Conservation (phyloP, 2,329 filamentous ascomycete genomes). For the Claviceps purpurea region DNA sequence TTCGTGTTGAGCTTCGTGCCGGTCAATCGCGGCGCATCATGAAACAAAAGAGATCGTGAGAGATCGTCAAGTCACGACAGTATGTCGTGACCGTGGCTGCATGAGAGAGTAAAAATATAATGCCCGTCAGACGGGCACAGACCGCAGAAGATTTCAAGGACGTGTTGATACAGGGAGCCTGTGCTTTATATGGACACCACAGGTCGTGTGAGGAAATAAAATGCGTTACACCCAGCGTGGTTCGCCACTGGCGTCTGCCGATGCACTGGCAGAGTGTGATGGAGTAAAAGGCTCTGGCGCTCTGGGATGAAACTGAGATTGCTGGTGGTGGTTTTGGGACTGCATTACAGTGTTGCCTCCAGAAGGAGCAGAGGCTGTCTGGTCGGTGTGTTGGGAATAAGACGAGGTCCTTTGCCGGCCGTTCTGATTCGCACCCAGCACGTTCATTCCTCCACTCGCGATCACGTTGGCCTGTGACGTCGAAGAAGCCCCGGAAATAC, state of each 20-base stretch:
- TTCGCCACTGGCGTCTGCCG: constrained; percentile 19
- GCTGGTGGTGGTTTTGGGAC: constrained; percentile 10
- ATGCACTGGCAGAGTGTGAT: constrained; percentile 12
- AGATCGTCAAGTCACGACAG: constrained; percentile 29
- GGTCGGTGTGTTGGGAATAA: constrained; percentile 19
- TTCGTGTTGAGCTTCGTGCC: constrained; percentile 8
- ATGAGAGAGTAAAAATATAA: constrained; percentile 13
- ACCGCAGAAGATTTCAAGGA: constrained; percentile 8
- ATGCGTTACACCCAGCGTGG: constrained; percentile 25
- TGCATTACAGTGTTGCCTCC: constrained; percentile 15
- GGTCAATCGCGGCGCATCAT: constrained; percentile 20
- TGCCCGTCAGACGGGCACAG: constrained; percentile 11
- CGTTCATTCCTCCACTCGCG: constrained; percentile 13
- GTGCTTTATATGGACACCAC: constrained; percentile 12
- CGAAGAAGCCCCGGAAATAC: constrained; percentile 25
- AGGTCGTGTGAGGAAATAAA: constrained; percentile 8
- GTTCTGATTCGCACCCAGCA: constrained; percentile 9
- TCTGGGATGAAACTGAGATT: constrained; percentile 16
- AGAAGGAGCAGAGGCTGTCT: constrained; percentile 19
- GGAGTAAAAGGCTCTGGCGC: constrained; percentile 14
- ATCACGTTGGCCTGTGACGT: constrained; percentile 20
- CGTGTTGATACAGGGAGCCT: constrained; percentile 18
- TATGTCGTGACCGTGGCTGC: constrained; percentile 21
- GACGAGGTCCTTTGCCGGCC: constrained; percentile 20
- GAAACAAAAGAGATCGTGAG: constrained; percentile 16